Evolutionary conservation across 2,329 filamentous ascomycete species (phyloP), one percentile per base, ranked within the genome.

Genomic region (Furcasterigmium sp.): DNA sequence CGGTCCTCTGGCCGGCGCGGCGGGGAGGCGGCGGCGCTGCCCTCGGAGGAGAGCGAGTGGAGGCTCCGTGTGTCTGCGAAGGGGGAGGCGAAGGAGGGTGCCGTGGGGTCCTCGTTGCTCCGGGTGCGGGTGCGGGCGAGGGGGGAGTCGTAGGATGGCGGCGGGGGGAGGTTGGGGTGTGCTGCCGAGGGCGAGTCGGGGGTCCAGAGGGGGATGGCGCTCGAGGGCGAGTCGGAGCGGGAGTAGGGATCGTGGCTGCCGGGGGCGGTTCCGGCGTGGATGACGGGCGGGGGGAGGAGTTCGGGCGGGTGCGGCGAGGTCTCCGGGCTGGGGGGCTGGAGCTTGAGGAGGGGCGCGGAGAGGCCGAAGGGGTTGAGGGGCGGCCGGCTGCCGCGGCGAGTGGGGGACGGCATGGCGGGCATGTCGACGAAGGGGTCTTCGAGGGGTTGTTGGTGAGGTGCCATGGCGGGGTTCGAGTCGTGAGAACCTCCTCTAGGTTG

Each of bases 161-260:
- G 49, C 18, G 48, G 46, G 8, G 48, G 49, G 19, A 51, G 47
- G 34, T 50, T 50, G 14, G 49, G 49, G 34, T 51, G 43, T 30
- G 44, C 43, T 25, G 47, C 49, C 4, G 45, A 43, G 34, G 34
- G 34, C 30, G 44, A 46, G 37, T 51, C 47, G 10, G 49, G 49
- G 39, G 32, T 47, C 49, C 49, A 51, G 11, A 42, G 46, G 8
- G 34, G 35, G 29, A 48, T n/a, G n/a, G 26, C 29, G 26, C 28
- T 34, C 20, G 25, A 26, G 21, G 44, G 44, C 15, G 41, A 42
- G 21, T 41, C 34, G 19, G 18, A 11, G 10, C 43, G 35, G 18
- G 17, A 14, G 35, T 3, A 20, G 35, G 32, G 14, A 4, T 18
- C 34, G 34, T n/a, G 15, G 32, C n/a, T 9, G 17, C 17, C 11